A percentile compares a stretch with the other conserved stretches of the same genome.
Evolutionary conservation across 2,329 filamentous ascomycete species (phyloP).

Genomic region (Arthroderma uncinatum): DNA sequence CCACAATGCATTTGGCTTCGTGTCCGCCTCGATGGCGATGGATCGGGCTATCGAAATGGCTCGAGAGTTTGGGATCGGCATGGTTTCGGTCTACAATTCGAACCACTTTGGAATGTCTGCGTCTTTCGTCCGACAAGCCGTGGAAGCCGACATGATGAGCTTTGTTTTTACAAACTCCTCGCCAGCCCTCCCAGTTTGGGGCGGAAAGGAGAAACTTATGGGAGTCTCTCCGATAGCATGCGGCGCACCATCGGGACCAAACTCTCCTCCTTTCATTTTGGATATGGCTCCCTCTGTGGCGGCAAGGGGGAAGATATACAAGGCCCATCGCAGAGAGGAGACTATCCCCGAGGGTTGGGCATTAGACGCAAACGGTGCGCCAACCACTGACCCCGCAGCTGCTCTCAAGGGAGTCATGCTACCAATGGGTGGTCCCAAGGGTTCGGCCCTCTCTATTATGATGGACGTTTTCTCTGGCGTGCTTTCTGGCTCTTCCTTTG

Average conservation of each 20-base stretch:
- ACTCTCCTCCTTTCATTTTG: slow-evolving; percentile 47
- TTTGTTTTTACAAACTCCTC: slow-evolving; percentile 62
- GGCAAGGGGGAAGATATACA: slow-evolving; percentile 37
- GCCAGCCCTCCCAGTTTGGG: slow-evolving; percentile 61
- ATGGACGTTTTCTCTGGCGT: slow-evolving; percentile 79
- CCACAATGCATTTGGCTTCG: slow-evolving; percentile 63
- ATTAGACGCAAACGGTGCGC: slow-evolving; percentile 56
- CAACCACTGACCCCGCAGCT: slow-evolving; percentile 58
- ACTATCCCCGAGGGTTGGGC: slow-evolving; percentile 52
- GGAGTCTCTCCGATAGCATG: slow-evolving; percentile 64
- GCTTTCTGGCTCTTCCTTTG: slow-evolving; percentile 68
- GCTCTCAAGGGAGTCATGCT: slow-evolving; percentile 72
- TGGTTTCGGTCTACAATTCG: slow-evolving; percentile 63
- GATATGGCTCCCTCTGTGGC: slow-evolving; percentile 39
- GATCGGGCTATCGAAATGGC: slow-evolving; percentile 56
- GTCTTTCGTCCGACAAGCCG: slow-evolving; percentile 66
- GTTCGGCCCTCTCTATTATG: slow-evolving; percentile 65
- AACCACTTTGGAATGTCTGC: slow-evolving; percentile 80
- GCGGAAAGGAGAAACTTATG: slow-evolving; percentile 56
- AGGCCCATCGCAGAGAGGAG: slow-evolving; percentile 33
- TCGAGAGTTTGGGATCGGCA: slow-evolving; percentile 54
- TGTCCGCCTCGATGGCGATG: slow-evolving; percentile 59
- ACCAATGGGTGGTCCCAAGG: slow-evolving; percentile 76
- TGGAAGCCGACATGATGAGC: slow-evolving; percentile 60
- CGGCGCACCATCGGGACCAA: slow-evolving; percentile 55